Base-by-base conservation (phyloP, 2,329 filamentous ascomycete species). In the Ceratocystis colombiana region DNA sequence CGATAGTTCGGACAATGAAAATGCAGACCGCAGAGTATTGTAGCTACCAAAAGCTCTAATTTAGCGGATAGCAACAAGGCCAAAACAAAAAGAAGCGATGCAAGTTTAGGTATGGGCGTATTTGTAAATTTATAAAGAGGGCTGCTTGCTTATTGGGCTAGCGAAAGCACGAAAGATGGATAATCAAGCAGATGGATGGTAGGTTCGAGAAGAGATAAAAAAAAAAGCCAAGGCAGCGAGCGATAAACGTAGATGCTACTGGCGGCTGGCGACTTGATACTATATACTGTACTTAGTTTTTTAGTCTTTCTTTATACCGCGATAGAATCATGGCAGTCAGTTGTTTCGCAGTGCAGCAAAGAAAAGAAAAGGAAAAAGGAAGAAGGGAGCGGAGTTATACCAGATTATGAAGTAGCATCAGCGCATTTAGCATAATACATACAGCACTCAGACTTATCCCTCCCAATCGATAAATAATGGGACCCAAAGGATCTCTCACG, bases 161-260 rank as follows among this genome's bases (percentile, higher is more conserved):
- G 37, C 37, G 48, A 22, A 50, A 22, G 46, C n/a, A 22, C 20
- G 48, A 4, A 57, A 33, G 53, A 37, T 37, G 55, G 37, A 59
- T 59, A 37, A 59, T 15, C 55, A 33, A 59, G 22, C 48, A 53
- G 8, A 15, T 20, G 20, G 28, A 59, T 37, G 25, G 55, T 59
- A n/a, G 55, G 5, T 59, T 59, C 55, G 28, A 59, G 55, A 59
- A 59, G 55, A 37, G 37, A 41, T 41, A 15, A 59, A 7, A 59
- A 30, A 59, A n/a, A 53, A 53, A 25, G 1, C 22, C n/a, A 50
- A 55, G 20, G 30, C 28, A n/a, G 33, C n/a, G 55, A n/a, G 33
- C n/a, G 55, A 25, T 15, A 12, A 57, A 57, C 4, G 12, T 28
- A 30, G 7, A 30, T 7, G 53, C 28, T n/a, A 37, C 8, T 6